These are phyloP conservation scores for Raddia guianensis DNA, from an alignment of 176 grass and related monocot genomes.

Conservation along the genomic window DNA sequence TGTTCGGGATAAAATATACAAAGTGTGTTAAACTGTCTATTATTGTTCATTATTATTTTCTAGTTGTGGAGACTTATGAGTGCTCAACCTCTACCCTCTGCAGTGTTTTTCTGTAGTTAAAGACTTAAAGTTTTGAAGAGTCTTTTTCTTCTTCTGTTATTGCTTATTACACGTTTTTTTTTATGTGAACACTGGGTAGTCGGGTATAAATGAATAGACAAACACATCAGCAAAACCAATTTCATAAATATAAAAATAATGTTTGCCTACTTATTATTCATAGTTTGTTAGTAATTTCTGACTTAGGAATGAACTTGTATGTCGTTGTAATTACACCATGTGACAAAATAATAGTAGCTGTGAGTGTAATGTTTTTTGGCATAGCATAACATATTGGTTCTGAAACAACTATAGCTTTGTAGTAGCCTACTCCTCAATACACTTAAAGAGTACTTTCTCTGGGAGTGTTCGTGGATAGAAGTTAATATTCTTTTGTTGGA, in stretches of 20 bases:
- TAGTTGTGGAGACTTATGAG: conserved; percentile 13
- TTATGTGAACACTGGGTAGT: neutral
- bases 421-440: neutral
- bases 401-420: neutral
- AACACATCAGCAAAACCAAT: neutral
- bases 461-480: neutral
- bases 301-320: neutral
- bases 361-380: neutral
- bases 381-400: neutral
- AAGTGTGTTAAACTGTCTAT: conserved; percentile 55
- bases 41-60: conserved; percentile 23
- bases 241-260: neutral
- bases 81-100: neutral
- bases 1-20: conserved; percentile 95
- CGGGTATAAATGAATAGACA: conserved; percentile 16
- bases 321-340: neutral
- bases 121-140: neutral
- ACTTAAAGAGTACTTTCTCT: neutral
- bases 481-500: neutral
- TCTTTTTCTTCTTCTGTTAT: neutral
- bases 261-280: neutral
- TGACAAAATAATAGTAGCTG: neutral
- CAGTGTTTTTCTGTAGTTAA: neutral
- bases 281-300: conserved; percentile 7
- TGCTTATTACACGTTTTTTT: neutral